These are phyloP conservation scores for Lachancea fermentati DNA, from an alignment of 805 yeast species.

Conservation along the genomic window DNA sequence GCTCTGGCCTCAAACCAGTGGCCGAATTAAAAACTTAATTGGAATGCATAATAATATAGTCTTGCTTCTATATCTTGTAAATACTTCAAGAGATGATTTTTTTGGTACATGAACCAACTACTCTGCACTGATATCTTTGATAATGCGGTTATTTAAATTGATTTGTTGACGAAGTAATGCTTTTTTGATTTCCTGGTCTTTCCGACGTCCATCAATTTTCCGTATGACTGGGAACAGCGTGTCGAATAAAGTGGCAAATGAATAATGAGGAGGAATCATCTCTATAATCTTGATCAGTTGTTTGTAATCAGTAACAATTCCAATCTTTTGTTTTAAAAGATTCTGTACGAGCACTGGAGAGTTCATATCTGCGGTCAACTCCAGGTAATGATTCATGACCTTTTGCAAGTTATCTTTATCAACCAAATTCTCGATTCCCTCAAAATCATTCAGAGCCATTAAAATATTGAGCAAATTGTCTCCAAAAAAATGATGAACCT, in stretches of 20 bases:
- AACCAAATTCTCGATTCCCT: slow-evolving; percentile 16
- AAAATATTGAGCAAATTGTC: slow-evolving; percentile 15
- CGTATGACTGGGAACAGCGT: slow-evolving; percentile 14
- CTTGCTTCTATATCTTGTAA: neutral
- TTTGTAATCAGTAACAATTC: slow-evolving; percentile 8
- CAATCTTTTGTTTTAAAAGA: slow-evolving; percentile 18
- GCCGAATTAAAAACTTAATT: slow-evolving; percentile 17
- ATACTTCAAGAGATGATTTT: neutral
- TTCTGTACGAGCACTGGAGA: slow-evolving; percentile 12
- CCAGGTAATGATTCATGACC: slow-evolving; percentile 18
- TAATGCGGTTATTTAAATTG: neutral
- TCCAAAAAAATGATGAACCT: slow-evolving; percentile 2
- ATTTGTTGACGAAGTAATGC: slow-evolving; percentile 15
- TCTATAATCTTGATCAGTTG: slow-evolving; percentile 12
- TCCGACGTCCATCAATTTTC: slow-evolving; percentile 8
- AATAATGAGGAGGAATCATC: slow-evolving; percentile 16
- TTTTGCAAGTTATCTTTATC: slow-evolving; percentile 12
- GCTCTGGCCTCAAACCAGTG: slow-evolving; percentile 29
- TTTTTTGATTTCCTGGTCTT: slow-evolving; percentile 17
- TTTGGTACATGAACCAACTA: neutral
- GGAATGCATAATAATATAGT: neutral
- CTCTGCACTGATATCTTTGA: neutral
- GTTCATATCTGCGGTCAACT: slow-evolving; percentile 7
- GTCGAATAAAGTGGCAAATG: slow-evolving; percentile 13
- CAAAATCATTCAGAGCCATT: slow-evolving; percentile 23